Base-by-base conservation (phyloP, 2,329 filamentous ascomycete species). In the Monosporascus ibericus region DNA sequence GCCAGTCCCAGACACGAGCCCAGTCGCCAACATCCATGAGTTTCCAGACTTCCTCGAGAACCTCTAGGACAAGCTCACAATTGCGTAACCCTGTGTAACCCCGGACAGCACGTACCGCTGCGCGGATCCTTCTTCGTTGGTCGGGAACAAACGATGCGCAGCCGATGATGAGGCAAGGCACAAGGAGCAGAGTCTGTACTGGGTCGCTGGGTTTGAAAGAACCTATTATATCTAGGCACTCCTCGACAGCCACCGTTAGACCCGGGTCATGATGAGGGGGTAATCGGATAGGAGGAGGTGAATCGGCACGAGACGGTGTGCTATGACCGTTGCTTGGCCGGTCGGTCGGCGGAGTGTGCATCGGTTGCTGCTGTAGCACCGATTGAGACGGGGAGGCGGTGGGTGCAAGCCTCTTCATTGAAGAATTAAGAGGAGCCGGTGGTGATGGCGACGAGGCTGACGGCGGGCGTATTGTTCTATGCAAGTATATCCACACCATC, bases 401-500 rank as follows among this genome's bases (percentile, higher is more conserved):
- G 47, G 63, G 61, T 1, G 55, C 36, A 20, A 57, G 48, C 38
- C 49, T 59, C 17, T 53, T 17, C 27, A 50, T 30, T 22, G 55
- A 55, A 34, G 50, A 52, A 52, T 53, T 44, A 48, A 48, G 52
- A 59, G 54, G 46, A 51, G 53, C 34, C 51, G 27, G 52, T 11
- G 57, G 56, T 37, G 54, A 52, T 27, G 57, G 55, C 18, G 63
- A 60, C 6, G 40, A 53, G 18, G 53, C 52, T 27, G 59, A 63
- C 8, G 82, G 81, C 5, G 81, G 81, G 52, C 81, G 81, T 39
- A 85, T 79, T 6, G 82, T 84, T 36, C 81, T 74, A 65, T 78
- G 81, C 2, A 85, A 72, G 58, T 86, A 85, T 11, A 86, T 75
- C 78, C 81, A 85, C 70, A 85, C 76, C 77, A 84, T 83, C 62